Conservation (phyloP, 352 stramenopile species). For the Pythium pyrilobum region DNA sequence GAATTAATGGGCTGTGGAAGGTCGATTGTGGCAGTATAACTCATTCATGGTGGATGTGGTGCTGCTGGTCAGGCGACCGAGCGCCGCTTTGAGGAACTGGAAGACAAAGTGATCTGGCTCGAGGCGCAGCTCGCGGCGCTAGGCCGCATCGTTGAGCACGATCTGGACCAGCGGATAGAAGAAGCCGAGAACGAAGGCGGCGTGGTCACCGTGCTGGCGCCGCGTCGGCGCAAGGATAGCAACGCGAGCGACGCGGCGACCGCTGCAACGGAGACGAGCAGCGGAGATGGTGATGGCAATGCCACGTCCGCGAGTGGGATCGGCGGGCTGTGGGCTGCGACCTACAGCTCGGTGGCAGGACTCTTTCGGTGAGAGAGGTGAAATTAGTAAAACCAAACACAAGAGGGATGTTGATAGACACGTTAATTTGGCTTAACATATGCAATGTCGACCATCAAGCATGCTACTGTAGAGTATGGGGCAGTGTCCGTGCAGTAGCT, state of each 20-base stretch:
- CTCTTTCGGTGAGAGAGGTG: conserved; percentile 13
- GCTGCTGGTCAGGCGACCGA: conserved; percentile 9
- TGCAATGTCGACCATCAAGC: no score
- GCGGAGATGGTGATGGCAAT: not conserved
- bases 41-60: not conserved
- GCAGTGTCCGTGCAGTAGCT: no score
- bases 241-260: not conserved
- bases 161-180: conserved; percentile 19
- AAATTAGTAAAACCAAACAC: not conserved
- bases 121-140: conserved; percentile 17
- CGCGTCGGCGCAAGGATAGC: not conserved
- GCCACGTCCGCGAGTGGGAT: not conserved
- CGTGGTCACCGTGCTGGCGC: conserved; percentile 9
- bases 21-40: not conserved
- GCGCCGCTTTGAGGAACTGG: conserved; percentile 17
- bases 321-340: conserved; percentile 7
- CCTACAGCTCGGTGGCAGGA: conserved; percentile 9
- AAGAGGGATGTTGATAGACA: no score
- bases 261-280: not conserved
- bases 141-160: conserved; percentile 16
- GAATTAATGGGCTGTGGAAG: not conserved
- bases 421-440: no score
- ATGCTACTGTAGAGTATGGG: no score
- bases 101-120: conserved; percentile 22
- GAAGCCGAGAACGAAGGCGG: not conserved